Evolutionary conservation across 192 early-diverging fungal species (phyloP).

Genomic region (Linnemannia schmuckeri): DNA sequence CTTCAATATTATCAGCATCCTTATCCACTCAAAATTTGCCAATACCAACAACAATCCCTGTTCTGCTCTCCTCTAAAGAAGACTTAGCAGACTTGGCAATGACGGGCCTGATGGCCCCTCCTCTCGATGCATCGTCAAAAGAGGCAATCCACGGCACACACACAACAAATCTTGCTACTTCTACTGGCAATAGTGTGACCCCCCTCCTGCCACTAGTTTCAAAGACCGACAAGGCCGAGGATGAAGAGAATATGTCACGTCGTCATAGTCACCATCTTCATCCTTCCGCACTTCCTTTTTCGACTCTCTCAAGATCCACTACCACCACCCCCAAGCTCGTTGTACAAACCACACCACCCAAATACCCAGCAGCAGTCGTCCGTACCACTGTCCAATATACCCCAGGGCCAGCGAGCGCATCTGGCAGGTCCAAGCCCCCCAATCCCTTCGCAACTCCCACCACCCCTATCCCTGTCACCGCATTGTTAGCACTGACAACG

Average conservation of each 20-base stretch:
- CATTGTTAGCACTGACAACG: not conserved
- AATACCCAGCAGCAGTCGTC: not conserved
- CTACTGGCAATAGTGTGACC: too few relatives aligned
- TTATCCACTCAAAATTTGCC: not conserved
- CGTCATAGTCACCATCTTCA: not conserved
- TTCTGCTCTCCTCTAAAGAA: not conserved
- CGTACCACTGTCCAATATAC: not conserved
- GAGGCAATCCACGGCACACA: conserved; percentile 2
- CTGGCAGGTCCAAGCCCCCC: not conserved
- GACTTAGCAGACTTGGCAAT: not conserved
- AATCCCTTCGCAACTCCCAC: not conserved
- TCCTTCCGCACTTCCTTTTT: not conserved
- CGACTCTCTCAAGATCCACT: not conserved
- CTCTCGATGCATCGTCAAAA: not conserved
- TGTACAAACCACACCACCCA: not conserved
- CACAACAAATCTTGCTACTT: not conserved
- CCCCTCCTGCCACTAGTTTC: not conserved
- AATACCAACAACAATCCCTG: not conserved
- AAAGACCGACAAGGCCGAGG: not conserved
- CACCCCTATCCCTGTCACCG: not conserved
- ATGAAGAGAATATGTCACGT: not conserved
- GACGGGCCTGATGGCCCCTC: not conserved
- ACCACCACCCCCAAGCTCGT: not conserved
- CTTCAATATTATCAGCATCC: not conserved
- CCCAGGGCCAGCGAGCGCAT: not conserved